These are phyloP conservation scores for Apiospora malaysiana DNA, from an alignment of 2,329 filamentous ascomycete genomes.

Conservation along the genomic window DNA sequence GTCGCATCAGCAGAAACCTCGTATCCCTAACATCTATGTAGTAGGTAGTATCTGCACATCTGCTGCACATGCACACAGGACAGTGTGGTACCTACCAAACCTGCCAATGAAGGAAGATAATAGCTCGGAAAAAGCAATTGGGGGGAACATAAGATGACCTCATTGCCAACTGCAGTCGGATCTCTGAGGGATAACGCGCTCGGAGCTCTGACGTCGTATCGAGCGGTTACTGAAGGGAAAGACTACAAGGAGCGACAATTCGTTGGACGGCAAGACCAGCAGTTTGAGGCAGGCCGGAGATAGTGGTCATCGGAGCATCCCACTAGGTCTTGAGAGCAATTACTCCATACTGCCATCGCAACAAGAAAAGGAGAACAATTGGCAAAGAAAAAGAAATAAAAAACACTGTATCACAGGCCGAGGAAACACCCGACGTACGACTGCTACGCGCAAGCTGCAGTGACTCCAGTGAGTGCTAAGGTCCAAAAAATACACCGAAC, in stretches of 20 bases:
- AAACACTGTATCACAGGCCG: background rate
- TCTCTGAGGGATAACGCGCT: background rate
- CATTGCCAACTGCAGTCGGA: constrained; percentile 10
- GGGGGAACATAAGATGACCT: background rate
- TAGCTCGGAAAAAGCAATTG: background rate
- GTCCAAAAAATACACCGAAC: constrained; percentile 2
- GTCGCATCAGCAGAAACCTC: background rate
- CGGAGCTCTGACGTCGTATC: background rate
- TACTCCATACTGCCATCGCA: too few species aligned
- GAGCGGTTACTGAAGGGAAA: constrained; percentile 4
- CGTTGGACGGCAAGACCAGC: background rate
- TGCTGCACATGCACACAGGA: constrained; percentile 6
- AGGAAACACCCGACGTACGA: background rate
- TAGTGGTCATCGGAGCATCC: too few species aligned
- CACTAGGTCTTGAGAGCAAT: too few species aligned
- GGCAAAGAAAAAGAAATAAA: background rate
- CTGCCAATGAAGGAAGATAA: background rate
- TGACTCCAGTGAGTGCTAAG: background rate
- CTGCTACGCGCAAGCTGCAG: background rate
- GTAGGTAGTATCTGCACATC: background rate
- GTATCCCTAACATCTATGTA: background rate
- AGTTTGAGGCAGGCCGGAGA: background rate
- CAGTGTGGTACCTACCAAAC: background rate
- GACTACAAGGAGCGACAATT: background rate
- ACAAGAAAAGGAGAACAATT: background rate